phyloP scores from a whole-genome alignment of 441 rosid species.

The Bruguiera hainesii region DNA sequence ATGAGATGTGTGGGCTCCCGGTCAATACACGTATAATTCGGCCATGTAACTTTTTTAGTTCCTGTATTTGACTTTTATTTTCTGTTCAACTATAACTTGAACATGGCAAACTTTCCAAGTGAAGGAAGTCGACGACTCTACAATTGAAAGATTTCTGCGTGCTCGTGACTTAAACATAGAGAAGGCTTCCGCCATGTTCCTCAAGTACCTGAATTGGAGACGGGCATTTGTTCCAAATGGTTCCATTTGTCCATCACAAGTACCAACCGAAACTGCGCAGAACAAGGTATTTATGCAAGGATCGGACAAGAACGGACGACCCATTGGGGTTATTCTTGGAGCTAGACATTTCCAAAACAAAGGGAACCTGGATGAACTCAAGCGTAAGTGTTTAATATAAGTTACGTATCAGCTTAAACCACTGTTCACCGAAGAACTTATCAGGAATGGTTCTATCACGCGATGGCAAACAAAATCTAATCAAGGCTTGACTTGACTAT shows the following conservation, averaged over 20 bases:
- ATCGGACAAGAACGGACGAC: constrained; percentile 45
- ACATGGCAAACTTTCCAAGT: background rate
- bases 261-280: constrained; percentile 38
- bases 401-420: background rate
- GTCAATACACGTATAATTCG: too few relatives aligned
- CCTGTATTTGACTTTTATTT: background rate
- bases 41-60: background rate
- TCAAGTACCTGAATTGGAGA: constrained; percentile 52
- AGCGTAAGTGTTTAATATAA: constrained; percentile 30
- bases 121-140: constrained; percentile 47
- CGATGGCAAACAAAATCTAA: too few relatives aligned
- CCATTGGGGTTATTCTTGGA: constrained; percentile 30
- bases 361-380: constrained; percentile 39
- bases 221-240: constrained; percentile 37
- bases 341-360: constrained; percentile 39
- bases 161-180: constrained; percentile 48
- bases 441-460: too few relatives aligned
- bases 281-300: constrained; percentile 58
- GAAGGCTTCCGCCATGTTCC: constrained; percentile 42
- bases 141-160: constrained; percentile 45
- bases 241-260: constrained; percentile 28
- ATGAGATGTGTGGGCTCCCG: too few relatives aligned
- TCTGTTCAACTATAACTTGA: background rate
- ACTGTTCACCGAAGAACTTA: background rate
- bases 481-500: too few relatives aligned